Evolutionary conservation across 176 grass and related monocot genomes (phyloP).

Genomic region (Themeda triandra): DNA sequence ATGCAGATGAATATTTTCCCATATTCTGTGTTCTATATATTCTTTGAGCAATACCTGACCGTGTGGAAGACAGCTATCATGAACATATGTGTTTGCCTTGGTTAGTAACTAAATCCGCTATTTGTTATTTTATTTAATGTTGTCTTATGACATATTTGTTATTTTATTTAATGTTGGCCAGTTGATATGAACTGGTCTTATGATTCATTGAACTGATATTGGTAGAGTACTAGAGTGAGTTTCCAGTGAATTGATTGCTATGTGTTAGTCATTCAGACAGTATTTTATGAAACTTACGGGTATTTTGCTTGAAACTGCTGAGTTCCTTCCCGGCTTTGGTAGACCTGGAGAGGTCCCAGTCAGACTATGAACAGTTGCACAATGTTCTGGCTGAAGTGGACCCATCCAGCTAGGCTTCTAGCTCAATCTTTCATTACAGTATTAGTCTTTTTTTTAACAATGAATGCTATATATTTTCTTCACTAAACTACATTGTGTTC

Average conservation of each 20-base stretch:
- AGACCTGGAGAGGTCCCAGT: neutral
- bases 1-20: conserved; percentile 94
- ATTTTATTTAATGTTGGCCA: neutral
- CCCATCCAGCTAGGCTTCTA: neutral
- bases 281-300: neutral
- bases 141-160: conserved; percentile 10
- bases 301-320: neutral
- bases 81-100: conserved; percentile 82
- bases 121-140: neutral
- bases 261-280: neutral
- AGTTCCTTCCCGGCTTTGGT: neutral
- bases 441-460: neutral
- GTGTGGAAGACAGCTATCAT: conserved; percentile 94
- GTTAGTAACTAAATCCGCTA: conserved; percentile 42
- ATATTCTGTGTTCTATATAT: conserved; percentile 99
- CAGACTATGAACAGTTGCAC: neutral
- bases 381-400: neutral
- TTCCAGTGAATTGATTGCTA: neutral
- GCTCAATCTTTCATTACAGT: neutral
- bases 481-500: neutral
- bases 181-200: neutral
- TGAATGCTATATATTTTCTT: neutral
- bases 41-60: conserved; percentile 94
- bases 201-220: neutral
- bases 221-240: neutral